Evolutionary conservation across 192 early-diverging fungal species (phyloP).

Genomic region (Coemansia asiatica): DNA sequence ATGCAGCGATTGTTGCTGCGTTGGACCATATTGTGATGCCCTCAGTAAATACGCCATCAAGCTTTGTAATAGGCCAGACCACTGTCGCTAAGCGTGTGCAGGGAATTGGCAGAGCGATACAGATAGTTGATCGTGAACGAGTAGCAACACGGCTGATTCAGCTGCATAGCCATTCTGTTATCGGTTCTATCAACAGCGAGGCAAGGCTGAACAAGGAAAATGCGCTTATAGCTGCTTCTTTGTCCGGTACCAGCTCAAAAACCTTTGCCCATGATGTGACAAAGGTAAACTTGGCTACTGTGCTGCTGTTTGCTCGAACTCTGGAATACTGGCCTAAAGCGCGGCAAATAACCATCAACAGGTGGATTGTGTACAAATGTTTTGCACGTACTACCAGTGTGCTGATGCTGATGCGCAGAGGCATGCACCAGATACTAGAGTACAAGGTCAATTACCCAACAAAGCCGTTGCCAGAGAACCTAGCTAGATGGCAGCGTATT

Average conservation of each 20-base stretch:
- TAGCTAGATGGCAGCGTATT: constrained; percentile 18
- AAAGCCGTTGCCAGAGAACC: constrained; percentile 3
- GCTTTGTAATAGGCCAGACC: constrained; percentile 16
- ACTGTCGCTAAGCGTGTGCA: constrained; percentile 10
- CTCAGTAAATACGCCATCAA: not conserved
- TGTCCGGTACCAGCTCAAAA: constrained; percentile 8
- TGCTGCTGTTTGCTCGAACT: constrained; percentile 19
- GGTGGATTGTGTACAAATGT: constrained; percentile 27
- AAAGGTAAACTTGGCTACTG: not conserved
- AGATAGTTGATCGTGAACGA: constrained; percentile 18
- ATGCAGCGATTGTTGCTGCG: constrained; percentile 23
- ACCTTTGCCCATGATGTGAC: constrained; percentile 20
- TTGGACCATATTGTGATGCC: constrained; percentile 34
- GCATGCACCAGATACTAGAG: constrained; percentile 10
- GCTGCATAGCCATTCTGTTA: constrained; percentile 5
- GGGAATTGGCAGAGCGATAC: constrained; percentile 14
- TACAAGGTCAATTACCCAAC: constrained; percentile 18
- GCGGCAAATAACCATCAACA: constrained; percentile 13
- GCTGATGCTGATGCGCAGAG: constrained; percentile 15
- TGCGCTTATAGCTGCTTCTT: constrained; percentile 13
- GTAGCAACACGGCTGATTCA: constrained; percentile 13
- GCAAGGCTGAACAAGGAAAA: not conserved
- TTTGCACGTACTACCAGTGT: constrained; percentile 16
- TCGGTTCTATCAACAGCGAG: not conserved
- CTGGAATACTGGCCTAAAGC: constrained; percentile 33